These are phyloP conservation scores for Boletus rubroflammeus DNA, from an alignment of 768 basidiomycete species.

Conservation along the genomic window DNA sequence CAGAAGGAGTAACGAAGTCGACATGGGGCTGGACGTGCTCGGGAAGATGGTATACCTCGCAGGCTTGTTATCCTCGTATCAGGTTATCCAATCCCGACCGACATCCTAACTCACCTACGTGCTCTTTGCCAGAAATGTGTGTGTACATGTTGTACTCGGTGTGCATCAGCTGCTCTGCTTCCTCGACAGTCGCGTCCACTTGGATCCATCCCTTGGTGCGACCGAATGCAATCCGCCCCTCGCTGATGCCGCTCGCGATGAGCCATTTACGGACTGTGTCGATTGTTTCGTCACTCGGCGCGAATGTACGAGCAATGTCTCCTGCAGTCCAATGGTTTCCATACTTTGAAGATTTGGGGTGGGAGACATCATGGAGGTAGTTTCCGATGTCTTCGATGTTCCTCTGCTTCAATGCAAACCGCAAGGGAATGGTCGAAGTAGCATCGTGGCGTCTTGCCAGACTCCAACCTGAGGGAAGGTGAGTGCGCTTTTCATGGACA, in stretches of 20 bases:
- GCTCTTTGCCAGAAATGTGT: slow-evolving; percentile 27
- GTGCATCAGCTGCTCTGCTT: slow-evolving; percentile 32
- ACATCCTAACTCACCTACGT: slow-evolving; percentile 20
- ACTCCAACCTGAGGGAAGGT: slow-evolving; percentile 36
- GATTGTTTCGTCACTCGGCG: slow-evolving; percentile 23
- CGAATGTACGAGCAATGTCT: slow-evolving; percentile 27
- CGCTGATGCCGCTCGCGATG: slow-evolving; percentile 20
- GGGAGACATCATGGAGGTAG: slow-evolving; percentile 28
- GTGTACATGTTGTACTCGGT: slow-evolving; percentile 32
- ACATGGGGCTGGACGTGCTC: background rate
- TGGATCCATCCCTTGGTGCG: slow-evolving; percentile 26
- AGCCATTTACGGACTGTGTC: slow-evolving; percentile 29
- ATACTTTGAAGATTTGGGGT: slow-evolving; percentile 33
- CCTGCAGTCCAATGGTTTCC: slow-evolving; percentile 33
- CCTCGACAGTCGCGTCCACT: slow-evolving; percentile 26
- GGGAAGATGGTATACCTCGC: background rate
- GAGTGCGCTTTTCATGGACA: slow-evolving; percentile 40
- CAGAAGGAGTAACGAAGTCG: background rate
- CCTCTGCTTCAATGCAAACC: slow-evolving; percentile 32
- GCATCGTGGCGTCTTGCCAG: slow-evolving; percentile 34
- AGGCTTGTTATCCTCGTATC: background rate
- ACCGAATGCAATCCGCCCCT: slow-evolving; percentile 15
- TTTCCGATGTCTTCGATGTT: slow-evolving; percentile 27
- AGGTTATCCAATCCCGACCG: background rate
- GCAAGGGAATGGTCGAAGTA: slow-evolving; percentile 25